phyloP scores from a whole-genome alignment of 1,284 basidiomycete species.

The Fistulinella cinereoalba region DNA sequence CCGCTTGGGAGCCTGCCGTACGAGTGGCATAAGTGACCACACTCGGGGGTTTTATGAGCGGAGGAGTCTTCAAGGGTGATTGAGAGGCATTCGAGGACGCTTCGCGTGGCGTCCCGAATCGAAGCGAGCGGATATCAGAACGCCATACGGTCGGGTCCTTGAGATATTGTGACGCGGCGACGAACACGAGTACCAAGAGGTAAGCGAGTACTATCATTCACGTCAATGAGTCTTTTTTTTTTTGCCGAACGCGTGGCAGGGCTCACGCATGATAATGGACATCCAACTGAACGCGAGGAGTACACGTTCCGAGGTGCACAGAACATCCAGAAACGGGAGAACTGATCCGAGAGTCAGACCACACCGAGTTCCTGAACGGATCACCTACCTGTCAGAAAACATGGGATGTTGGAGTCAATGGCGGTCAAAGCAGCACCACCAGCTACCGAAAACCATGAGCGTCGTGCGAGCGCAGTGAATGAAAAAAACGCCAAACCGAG shows the following conservation, averaged over 20 bases:
- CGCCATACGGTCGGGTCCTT: slow-evolving; percentile 53
- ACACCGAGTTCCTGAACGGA: not conserved
- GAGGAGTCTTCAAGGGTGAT: slow-evolving; percentile 32
- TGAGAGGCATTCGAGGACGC: slow-evolving; percentile 29
- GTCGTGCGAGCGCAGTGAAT: not conserved
- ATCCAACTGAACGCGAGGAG: slow-evolving; percentile 67
- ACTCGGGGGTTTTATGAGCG: slow-evolving; percentile 33
- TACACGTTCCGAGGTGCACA: slow-evolving; percentile 57
- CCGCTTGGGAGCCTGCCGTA: slow-evolving; percentile 38
- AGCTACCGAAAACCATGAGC: slow-evolving; percentile 33
- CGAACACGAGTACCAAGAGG: slow-evolving; percentile 38
- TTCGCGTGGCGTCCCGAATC: slow-evolving; percentile 32
- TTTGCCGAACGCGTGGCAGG: slow-evolving; percentile 3
- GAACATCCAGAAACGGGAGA: not conserved
- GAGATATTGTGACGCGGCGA: slow-evolving; percentile 35
- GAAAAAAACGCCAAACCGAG: slow-evolving; percentile 47
- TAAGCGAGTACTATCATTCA: slow-evolving; percentile 43
- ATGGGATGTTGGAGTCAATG: slow-evolving; percentile 31
- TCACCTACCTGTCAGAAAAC: slow-evolving; percentile 16
- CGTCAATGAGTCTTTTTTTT: slow-evolving; percentile 1
- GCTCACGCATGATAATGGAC: slow-evolving; percentile 53
- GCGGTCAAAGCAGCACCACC: slow-evolving; percentile 47
- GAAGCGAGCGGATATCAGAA: slow-evolving; percentile 48
- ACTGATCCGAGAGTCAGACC: slow-evolving; percentile 14
- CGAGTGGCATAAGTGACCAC: slow-evolving; percentile 41